Percentiles rank a stretch among this genome's conserved stretches.
phyloP scores from a whole-genome alignment of 306 rosid species.

The Cucumis cinereus region DNA sequence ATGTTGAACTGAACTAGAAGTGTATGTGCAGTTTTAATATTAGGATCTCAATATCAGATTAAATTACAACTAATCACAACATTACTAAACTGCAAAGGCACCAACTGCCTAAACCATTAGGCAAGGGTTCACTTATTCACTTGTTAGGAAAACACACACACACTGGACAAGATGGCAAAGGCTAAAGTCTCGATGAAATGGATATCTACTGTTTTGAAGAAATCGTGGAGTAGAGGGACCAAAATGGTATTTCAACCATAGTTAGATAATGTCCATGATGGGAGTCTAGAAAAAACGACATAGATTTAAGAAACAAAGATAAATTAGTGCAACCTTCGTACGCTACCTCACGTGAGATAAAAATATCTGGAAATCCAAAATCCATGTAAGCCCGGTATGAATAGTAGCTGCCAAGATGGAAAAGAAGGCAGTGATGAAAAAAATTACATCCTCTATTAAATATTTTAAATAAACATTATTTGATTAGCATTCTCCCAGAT shows the following conservation, averaged over 20 bases:
- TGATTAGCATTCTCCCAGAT: not conserved
- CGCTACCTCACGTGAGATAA: conserved; percentile 88
- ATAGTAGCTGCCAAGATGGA: conserved; percentile 62
- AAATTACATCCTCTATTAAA: not conserved
- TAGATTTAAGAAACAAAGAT: not conserved
- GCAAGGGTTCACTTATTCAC: not conserved
- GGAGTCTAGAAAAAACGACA: not conserved
- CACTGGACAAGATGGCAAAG: not conserved
- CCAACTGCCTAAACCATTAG: not conserved
- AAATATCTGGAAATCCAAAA: conserved; percentile 82
- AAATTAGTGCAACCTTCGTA: not conserved
- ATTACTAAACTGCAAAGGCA: not conserved
- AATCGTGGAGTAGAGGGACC: not conserved
- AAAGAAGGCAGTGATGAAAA: conserved; percentile 12
- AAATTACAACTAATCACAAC: not conserved
- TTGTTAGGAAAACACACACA: not conserved
- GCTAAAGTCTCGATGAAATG: not conserved
- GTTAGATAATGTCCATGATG: not conserved
- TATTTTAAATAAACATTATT: not conserved
- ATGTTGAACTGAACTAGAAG: not conserved
- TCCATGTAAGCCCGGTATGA: conserved; percentile 87
- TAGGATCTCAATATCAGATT: not conserved
- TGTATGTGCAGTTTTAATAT: not conserved
- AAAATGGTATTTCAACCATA: not conserved
- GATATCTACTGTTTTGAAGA: not conserved